phyloP scores from a whole-genome alignment of 306 rosid species.

The Lithocarpus polystachyus region DNA sequence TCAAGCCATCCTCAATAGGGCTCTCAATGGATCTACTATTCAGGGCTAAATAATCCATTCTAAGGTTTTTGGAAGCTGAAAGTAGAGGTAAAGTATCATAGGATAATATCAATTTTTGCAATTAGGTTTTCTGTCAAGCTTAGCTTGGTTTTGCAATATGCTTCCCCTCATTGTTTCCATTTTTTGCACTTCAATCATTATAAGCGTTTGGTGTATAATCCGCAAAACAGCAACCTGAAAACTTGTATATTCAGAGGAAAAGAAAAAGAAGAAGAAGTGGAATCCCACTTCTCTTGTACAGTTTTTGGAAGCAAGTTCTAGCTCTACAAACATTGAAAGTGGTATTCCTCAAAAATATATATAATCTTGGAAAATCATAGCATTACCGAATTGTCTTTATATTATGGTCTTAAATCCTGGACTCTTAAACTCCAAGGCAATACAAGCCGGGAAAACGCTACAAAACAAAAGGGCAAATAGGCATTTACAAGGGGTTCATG shows the following conservation, averaged over 20 bases:
- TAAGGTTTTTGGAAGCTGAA: conserved; percentile 31
- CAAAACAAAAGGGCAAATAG: too few species aligned
- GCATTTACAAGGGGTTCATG: too few species aligned
- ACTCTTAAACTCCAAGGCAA: too few species aligned
- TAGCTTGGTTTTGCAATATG: conserved; percentile 28
- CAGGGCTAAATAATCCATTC: conserved; percentile 43
- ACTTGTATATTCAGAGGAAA: conserved; percentile 44
- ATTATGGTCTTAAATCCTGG: too few species aligned
- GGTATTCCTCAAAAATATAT: background rate
- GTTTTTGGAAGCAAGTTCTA: conserved; percentile 25
- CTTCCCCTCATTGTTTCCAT: conserved; percentile 23
- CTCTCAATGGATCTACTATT: conserved; percentile 53
- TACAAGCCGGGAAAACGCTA: too few species aligned
- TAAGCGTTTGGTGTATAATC: conserved; percentile 37
- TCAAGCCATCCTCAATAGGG: conserved; percentile 70
- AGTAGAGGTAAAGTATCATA: conserved; percentile 23
- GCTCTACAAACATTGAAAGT: conserved; percentile 23
- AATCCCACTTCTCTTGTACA: conserved; percentile 48
- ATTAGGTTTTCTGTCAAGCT: conserved; percentile 17
- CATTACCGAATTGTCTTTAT: too few species aligned
- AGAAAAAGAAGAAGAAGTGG: background rate
- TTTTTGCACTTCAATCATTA: conserved; percentile 39
- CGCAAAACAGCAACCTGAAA: conserved; percentile 20
- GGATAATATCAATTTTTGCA: conserved; percentile 23
- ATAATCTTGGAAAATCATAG: background rate